Evolutionary conservation across 2,329 filamentous ascomycete genomes (phyloP).

Genomic region (Epichloe gansuensis): DNA sequence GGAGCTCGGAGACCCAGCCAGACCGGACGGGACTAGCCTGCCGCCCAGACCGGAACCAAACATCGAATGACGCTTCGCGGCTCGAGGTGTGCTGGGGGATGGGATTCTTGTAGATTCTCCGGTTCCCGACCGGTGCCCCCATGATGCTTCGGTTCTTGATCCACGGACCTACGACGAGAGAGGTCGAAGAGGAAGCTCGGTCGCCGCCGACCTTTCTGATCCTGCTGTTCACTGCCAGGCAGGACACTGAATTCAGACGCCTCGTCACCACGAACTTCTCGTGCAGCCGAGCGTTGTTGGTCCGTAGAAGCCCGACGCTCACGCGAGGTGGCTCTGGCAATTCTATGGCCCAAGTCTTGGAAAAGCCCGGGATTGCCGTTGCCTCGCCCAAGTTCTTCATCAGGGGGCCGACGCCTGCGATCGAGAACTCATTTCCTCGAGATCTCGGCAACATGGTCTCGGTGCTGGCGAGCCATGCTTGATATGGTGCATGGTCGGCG

Average conservation of each 20-base stretch:
- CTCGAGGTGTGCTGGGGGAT: constrained; percentile 12
- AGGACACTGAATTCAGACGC: constrained; percentile 29
- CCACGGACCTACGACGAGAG: constrained; percentile 13
- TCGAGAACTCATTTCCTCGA: constrained; percentile 26
- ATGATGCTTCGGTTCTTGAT: constrained; percentile 7
- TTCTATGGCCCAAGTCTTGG: constrained; percentile 36
- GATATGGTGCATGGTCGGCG: constrained; percentile 7
- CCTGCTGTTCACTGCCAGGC: constrained; percentile 22
- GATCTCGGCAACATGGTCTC: constrained; percentile 25
- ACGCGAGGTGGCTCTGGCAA: constrained; percentile 22
- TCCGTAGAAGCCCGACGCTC: constrained; percentile 20
- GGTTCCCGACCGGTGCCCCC: neutral
- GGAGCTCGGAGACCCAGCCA: constrained; percentile 13
- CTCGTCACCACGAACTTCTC: constrained; percentile 23
- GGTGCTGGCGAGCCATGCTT: constrained; percentile 8
- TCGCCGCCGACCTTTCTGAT: constrained; percentile 26
- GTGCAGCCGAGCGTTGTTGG: constrained; percentile 6
- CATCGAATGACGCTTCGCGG: constrained; percentile 29
- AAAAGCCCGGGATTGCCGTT: constrained; percentile 35
- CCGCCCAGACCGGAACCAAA: constrained; percentile 19
- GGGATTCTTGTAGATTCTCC: constrained; percentile 7
- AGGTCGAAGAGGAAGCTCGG: constrained; percentile 26
- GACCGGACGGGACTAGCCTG: constrained; percentile 9
- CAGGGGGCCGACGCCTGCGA: constrained; percentile 24
- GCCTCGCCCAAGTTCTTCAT: constrained; percentile 23